Base-by-base conservation (phyloP, 2,329 filamentous ascomycete genomes). In the Epichloe amarillans region DNA sequence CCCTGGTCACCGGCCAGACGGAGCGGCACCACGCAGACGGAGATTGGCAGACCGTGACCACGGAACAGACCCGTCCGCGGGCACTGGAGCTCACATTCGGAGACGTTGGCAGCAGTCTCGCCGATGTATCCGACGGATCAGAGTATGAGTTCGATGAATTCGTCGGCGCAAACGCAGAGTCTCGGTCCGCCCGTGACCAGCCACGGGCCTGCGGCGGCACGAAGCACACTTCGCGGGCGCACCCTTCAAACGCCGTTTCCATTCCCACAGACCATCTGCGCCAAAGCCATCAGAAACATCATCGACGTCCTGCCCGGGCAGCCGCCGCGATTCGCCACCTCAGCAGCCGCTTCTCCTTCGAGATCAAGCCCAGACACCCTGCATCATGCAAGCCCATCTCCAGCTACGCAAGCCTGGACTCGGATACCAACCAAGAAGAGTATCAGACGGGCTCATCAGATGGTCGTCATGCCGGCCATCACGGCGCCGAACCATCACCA, bases 41-140 rank as follows among this genome's bases (percentile, higher is more conserved):
- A 10, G 66, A 69, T 50, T 69, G 67, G 67, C 66, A 62, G 55
- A 72, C 63, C 5, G 60, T 64, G 8, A 65, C 61, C 0, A 68
- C 62, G 2, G 66, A 66, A 12, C 56, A 58, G 21, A 52, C 54
- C 10, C 52, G 10, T 50, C 57, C 49, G 54, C 55, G 38, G 55
- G 58, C 41, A 53, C 56, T 39, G 59, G 61, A 21, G 50, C 58
- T 50, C 56, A 56, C 33, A 47, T 61, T 52, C 46, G 62, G 62
- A 49, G 64, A 60, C 19, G 62, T 62, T 14, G 70, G 71, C 10
- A 72, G 68, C 54, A 75, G 72, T 50, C 55, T 75, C 21, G 72
- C 72, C 2, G 66, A 74, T 52, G 64, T 69, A 6, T 73, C 72
- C 1, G 71, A 74, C 42, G 54, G 50, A 15, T 53, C 55, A 35